Conservation (phyloP, 495 filamentous ascomycete genomes). For the Aspergillus sclerotioniger region DNA sequence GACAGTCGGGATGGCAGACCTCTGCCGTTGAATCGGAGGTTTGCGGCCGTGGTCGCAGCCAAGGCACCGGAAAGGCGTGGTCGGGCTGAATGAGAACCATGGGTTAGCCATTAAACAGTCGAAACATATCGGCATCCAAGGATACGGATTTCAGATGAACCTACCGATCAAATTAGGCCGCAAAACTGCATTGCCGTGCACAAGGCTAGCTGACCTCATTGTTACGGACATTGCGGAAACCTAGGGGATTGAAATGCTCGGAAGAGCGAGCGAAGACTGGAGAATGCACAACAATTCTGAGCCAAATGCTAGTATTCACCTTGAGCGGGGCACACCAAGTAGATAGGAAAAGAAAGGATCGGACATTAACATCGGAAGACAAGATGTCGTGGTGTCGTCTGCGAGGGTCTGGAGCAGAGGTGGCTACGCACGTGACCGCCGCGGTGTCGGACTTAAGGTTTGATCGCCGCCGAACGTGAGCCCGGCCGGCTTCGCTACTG, state of each 20-base stretch:
- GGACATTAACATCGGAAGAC: neutral
- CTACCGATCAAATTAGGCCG: slow-evolving; percentile 34
- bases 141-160: slow-evolving; percentile 9
- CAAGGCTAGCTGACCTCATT: slow-evolving; percentile 43
- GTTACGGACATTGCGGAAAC: slow-evolving; percentile 44
- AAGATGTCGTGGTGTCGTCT: slow-evolving; percentile 23
- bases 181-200: slow-evolving; percentile 39
- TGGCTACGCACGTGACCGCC: slow-evolving; percentile 9
- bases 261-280: slow-evolving; percentile 25
- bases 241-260: slow-evolving; percentile 29
- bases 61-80: slow-evolving; percentile 36
- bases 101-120: slow-evolving; percentile 8
- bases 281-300: slow-evolving; percentile 26
- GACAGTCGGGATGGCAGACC: slow-evolving; percentile 59
- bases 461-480: slow-evolving; percentile 2
- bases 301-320: neutral
- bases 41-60: slow-evolving; percentile 42
- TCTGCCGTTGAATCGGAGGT: slow-evolving; percentile 56
- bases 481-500: neutral
- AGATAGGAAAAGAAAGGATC: slow-evolving; percentile 1
- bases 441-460: slow-evolving; percentile 7
- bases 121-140: slow-evolving; percentile 3
- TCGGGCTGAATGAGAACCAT: slow-evolving; percentile 27
- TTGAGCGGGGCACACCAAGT: neutral
- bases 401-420: slow-evolving; percentile 12